Percentiles rank a stretch among this genome's conserved stretches.
Evolutionary conservation across 2,329 filamentous ascomycete species (phyloP).

Genomic region (Botrytis cinerea): DNA sequence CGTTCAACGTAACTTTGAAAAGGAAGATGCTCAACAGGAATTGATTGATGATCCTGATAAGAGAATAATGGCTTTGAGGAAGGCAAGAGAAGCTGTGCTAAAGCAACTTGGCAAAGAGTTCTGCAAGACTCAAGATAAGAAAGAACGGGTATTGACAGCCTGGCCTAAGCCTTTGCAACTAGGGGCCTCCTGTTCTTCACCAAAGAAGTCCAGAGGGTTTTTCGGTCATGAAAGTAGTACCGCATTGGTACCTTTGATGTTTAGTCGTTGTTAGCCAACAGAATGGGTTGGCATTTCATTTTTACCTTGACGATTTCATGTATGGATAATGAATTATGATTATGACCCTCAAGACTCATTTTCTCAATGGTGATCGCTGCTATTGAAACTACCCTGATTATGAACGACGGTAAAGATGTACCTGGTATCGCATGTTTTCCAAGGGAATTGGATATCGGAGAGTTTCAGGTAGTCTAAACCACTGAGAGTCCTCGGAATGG

Average conservation of each 20-base stretch:
- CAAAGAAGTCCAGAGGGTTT: slow-evolving; percentile 32
- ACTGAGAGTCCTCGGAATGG: slow-evolving; percentile 73
- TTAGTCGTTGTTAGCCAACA: slow-evolving; percentile 47
- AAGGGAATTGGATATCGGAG: slow-evolving; percentile 80
- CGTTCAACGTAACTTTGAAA: slow-evolving; percentile 59
- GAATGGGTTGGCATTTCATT: slow-evolving; percentile 16
- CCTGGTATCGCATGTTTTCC: slow-evolving; percentile 94
- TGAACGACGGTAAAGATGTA: slow-evolving; percentile 71
- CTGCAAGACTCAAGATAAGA: slow-evolving; percentile 36
- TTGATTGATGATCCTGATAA: slow-evolving; percentile 59
- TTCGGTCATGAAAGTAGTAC: slow-evolving; percentile 52
- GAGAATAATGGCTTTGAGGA: slow-evolving; percentile 56
- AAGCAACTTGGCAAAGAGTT: slow-evolving; percentile 59
- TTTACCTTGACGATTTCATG: slow-evolving; percentile 14
- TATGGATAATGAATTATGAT: slow-evolving; percentile 35
- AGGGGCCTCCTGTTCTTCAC: slow-evolving; percentile 30
- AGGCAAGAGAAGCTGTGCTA: slow-evolving; percentile 62
- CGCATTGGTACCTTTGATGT: slow-evolving; percentile 61
- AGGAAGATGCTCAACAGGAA: slow-evolving; percentile 56
- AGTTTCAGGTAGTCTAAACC: slow-evolving; percentile 73
- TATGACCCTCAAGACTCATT: not conserved
- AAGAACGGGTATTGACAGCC: slow-evolving; percentile 22
- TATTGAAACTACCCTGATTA: slow-evolving; percentile 22
- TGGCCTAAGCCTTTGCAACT: slow-evolving; percentile 18
- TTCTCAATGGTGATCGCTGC: slow-evolving; percentile 5